A percentile compares a stretch with the other conserved stretches of the same genome.
phyloP scores from a whole-genome alignment of 2,329 filamentous ascomycete genomes.

The Arthrinium phaeospermum region DNA sequence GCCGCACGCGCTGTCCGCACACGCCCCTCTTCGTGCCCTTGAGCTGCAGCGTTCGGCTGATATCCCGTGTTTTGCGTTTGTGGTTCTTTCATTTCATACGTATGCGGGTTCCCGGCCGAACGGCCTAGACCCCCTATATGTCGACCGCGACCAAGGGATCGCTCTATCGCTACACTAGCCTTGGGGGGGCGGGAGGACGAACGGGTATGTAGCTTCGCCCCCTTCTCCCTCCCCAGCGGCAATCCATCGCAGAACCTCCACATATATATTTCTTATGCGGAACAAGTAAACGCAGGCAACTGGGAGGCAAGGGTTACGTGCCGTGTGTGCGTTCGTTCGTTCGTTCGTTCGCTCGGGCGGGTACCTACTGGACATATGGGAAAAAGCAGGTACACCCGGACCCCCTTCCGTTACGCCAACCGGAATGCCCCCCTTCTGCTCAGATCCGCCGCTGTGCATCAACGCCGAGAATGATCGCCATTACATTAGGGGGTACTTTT shows the following conservation, averaged over 20 bases:
- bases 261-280: conserved; percentile 10
- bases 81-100: background rate
- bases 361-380: background rate
- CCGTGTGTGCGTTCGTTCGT: background rate
- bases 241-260: background rate
- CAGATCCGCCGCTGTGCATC: background rate
- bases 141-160: background rate
- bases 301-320: background rate
- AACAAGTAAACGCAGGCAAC: background rate
- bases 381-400: background rate
- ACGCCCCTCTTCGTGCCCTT: background rate
- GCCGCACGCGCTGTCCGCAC: background rate
- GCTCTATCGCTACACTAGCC: background rate
- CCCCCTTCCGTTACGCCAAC: background rate
- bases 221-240: background rate
- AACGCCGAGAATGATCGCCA: background rate
- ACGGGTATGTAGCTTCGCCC: background rate
- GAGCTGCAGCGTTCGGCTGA: background rate
- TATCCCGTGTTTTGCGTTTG: background rate
- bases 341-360: background rate
- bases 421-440: background rate
- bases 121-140: background rate
- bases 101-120: background rate
- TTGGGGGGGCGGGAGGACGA: background rate
- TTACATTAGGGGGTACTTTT: background rate